These are phyloP conservation scores for Excoecaria cochinchinensis DNA, from an alignment of 345 rosid genomes.

Conservation along the genomic window DNA sequence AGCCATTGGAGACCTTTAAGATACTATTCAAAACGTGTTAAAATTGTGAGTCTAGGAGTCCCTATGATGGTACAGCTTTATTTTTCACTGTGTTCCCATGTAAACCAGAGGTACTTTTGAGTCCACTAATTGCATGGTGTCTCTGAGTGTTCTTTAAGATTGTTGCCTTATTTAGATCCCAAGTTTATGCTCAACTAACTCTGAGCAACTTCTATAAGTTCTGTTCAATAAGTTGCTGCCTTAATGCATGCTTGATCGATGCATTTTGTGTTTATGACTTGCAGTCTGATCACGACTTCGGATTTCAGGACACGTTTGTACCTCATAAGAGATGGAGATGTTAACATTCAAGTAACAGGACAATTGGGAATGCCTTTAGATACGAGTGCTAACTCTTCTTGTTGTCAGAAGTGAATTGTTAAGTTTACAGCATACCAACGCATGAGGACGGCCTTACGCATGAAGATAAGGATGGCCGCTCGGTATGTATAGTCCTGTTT, in stretches of 20 bases:
- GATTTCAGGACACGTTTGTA: neutral
- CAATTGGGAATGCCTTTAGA: neutral
- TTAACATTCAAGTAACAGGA: neutral
- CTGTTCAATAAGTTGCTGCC: neutral
- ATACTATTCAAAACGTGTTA: too few species aligned
- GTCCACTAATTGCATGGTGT: neutral
- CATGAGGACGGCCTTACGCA: neutral
- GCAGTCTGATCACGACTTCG: neutral
- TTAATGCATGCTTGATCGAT: neutral
- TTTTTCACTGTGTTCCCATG: too few species aligned
- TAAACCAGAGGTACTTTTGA: neutral
- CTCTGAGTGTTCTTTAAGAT: neutral
- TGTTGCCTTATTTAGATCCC: neutral
- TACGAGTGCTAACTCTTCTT: neutral
- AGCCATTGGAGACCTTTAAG: too few species aligned
- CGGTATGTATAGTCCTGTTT: neutral
- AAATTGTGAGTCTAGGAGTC: too few species aligned
- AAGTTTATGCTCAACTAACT: neutral
- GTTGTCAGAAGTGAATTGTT: neutral
- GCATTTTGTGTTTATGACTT: neutral
- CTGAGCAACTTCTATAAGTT: neutral
- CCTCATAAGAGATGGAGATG: neutral
- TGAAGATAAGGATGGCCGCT: neutral
- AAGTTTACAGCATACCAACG: neutral
- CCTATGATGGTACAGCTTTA: too few species aligned